Base-by-base conservation (phyloP, 352 stramenopile genomes). In the Phytophthora sp. region DNA sequence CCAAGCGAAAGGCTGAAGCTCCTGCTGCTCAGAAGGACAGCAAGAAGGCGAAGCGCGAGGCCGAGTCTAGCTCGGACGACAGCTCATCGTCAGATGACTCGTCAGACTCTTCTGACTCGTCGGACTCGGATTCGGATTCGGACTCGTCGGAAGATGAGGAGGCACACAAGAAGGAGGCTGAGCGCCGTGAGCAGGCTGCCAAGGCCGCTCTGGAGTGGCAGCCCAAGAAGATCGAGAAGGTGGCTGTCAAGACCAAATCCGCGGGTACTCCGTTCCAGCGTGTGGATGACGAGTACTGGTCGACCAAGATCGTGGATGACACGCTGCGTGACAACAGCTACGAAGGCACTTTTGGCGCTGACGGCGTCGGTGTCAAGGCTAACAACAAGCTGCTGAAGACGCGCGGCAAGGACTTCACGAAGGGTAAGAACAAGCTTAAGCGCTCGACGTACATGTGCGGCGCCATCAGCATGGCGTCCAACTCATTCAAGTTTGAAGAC, bases 391-490 rank as follows among this genome's bases (percentile, higher is more conserved):
- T 99, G 28, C 76, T 99, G 50, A 96, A 98, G 60, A 97, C 99
- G 43, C 89, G 97, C 57, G 98, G 98, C 34, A 99, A 99, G 79
- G 97, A 99, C 76, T 99, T 99, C 72, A 97, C 96, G 43, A 96
- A 99, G 59, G 98, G 99, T 66, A 99, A 99, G 84, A 99, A 98
- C 61, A 99, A 99, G 81, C 97, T 98, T 77, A 99, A 99, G 88
- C 87, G 97, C 51, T 94, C 95, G 41, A 97, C 81, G 54, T 99
- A 99, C 83, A 91, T 96, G 74, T 97, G 95, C 43, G 96, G 96
- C 35, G 69, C 82, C 38, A 99, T 99, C 64, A 91, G 87, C 45
- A 93, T 98, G 82, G 89, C 69, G 5, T 97, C 90, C 54, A 97
- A 98, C 72, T 97, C 89, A 69, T 96, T 92, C 81, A 98, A 98